These are phyloP conservation scores for Lentinula detonsa DNA, from an alignment of 768 basidiomycete species.

Conservation along the genomic window DNA sequence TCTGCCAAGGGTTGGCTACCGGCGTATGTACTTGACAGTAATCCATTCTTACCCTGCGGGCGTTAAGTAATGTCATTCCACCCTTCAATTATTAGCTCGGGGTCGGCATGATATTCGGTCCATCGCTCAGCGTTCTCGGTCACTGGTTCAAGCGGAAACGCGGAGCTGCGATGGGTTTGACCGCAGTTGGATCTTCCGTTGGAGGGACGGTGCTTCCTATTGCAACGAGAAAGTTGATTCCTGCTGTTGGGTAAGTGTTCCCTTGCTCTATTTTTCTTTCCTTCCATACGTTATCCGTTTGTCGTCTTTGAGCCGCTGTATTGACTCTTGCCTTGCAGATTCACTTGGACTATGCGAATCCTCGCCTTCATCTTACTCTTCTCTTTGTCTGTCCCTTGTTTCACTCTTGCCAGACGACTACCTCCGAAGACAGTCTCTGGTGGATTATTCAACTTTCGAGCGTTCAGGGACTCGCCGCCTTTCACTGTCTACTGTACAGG, in stretches of 20 bases:
- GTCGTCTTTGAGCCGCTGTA: not conserved
- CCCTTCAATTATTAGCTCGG: slow-evolving; percentile 14
- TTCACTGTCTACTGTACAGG: slow-evolving; percentile 49
- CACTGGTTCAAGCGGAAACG: slow-evolving; percentile 62
- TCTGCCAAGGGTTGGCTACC: slow-evolving; percentile 46
- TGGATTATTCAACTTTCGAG: slow-evolving; percentile 42
- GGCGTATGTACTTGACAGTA: slow-evolving; percentile 27
- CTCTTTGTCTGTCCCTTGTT: slow-evolving; percentile 43
- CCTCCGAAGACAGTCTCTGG: slow-evolving; percentile 46
- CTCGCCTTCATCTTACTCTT: slow-evolving; percentile 51
- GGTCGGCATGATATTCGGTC: slow-evolving; percentile 44
- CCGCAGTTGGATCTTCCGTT: slow-evolving; percentile 49
- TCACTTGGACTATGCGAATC: slow-evolving; percentile 66
- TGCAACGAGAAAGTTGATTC: slow-evolving; percentile 44
- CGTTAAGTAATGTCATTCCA: not conserved
- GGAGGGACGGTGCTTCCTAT: slow-evolving; percentile 65
- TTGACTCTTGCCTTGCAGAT: slow-evolving; percentile 28
- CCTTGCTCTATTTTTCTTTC: not conserved
- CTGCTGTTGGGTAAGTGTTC: slow-evolving; percentile 43
- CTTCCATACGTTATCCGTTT: not conserved
- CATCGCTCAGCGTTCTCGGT: slow-evolving; percentile 41
- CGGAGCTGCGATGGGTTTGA: slow-evolving; percentile 47
- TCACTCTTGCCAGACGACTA: slow-evolving; percentile 39
- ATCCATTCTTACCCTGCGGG: not conserved
- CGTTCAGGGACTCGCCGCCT: slow-evolving; percentile 31